Conservation (phyloP, 164 flowering plant species). For the Liriodendron chinense region DNA sequence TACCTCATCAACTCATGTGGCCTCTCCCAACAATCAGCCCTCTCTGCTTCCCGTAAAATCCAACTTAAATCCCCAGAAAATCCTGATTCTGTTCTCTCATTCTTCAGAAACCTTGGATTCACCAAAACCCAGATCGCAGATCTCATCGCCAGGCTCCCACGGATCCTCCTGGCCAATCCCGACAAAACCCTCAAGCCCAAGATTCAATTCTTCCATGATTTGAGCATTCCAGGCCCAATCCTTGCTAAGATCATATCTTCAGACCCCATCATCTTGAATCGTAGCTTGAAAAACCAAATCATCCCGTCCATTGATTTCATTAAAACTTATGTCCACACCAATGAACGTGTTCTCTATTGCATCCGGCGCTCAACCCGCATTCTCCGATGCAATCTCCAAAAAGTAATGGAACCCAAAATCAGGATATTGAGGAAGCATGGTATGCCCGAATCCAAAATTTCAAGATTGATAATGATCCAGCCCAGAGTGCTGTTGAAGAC, state of each 20-base stretch:
- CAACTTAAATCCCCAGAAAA: too few species aligned
- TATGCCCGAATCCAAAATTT: neutral
- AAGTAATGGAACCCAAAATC: neutral
- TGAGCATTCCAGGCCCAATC: neutral
- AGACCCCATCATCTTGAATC: neutral
- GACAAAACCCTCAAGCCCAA: neutral
- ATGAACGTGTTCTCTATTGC: neutral
- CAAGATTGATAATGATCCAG: neutral
- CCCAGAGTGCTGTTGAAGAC: neutral
- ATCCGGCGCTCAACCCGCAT: neutral
- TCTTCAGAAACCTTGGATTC: neutral
- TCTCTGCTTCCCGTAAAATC: too few species aligned
- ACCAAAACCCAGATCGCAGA: neutral
- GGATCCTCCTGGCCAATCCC: neutral
- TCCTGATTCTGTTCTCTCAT: too few species aligned
- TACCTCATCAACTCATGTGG: neutral
- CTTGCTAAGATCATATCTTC: neutral
- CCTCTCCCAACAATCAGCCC: too few species aligned
- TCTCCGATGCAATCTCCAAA: neutral
- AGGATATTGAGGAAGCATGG: neutral
- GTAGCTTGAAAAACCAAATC: neutral
- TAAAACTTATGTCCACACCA: neutral
- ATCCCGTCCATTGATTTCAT: neutral
- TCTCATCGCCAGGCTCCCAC: neutral
- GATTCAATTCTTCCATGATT: neutral